Evolutionary conservation across 345 rosid genomes (phyloP), one percentile per base, ranked within the genome.

Genomic region (Limnanthes douglasii): DNA sequence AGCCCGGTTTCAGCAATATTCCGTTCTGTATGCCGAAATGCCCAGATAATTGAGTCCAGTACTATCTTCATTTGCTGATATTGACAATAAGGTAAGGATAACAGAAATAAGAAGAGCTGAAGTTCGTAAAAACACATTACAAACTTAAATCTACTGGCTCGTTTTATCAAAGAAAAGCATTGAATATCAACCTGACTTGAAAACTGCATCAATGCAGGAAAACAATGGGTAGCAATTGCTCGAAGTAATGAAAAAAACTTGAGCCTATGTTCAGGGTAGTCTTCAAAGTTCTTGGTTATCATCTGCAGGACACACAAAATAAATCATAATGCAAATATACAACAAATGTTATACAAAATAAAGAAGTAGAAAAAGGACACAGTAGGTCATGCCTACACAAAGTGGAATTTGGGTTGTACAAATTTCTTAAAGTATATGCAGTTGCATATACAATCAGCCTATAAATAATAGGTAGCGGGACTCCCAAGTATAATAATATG

Each of bases 11-110:
- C 96, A 17, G 99, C 99, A 15, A 92, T 92, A 45, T 92, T 92
- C 62, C 99, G 67, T 53, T 92, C 99, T 5, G 96, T 92, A 70
- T 92, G 99, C 60, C 99, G 85, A 59, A 92, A 92, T 46, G 99
- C 99, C 99, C 96, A 85, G 48, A 92, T 92, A 37, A 92, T 92
- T 24, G 96, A 81, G 59, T 92, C 99, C 95, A 85, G 85, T 22
- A 92, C 96, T 38, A 92, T 81, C 76, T 81, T 92, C 21, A 92
- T 55, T 81, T 92, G 99, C 96, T 79, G 80, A 21, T 24, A 45
- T 3, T 11, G 41, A 53, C 21, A n/a, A 32, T 9, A 44, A 36
- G 21, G 26, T 5, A 24, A 31, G 24, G 37, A 39, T 31, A 40
- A 41, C 12, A 40, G 31, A 31, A 39, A 31, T 14, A 32, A 20